Percentiles rank a stretch among this genome's conserved stretches.
Conservation (phyloP, 169 alveolate genomes). For the Eimeria acervulina region DNA sequence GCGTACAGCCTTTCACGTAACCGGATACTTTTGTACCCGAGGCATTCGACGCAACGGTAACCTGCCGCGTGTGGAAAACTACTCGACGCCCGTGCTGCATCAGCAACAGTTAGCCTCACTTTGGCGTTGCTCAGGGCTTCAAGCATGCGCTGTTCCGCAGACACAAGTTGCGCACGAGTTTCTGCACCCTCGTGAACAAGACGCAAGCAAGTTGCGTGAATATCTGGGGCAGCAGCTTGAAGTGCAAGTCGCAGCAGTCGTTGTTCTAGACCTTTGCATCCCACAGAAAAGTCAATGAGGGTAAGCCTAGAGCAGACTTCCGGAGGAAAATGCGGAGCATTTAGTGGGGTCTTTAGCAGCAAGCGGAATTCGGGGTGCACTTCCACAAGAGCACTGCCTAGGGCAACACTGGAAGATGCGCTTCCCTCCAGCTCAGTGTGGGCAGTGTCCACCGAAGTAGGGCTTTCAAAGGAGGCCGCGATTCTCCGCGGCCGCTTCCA, state of each 20-base stretch:
- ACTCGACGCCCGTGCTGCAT: not conserved
- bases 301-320: slow-evolving; percentile 97
- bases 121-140: slow-evolving; percentile 93
- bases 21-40: not conserved
- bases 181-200: slow-evolving; percentile 90
- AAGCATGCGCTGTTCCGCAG: slow-evolving; percentile 94
- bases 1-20: not conserved
- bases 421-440: slow-evolving; percentile 96
- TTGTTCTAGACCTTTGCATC: slow-evolving; percentile 96
- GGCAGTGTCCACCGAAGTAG: slow-evolving; percentile 94
- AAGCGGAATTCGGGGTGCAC: slow-evolving; percentile 72
- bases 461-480: slow-evolving; percentile 92
- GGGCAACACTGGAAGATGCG: slow-evolving; percentile 96
- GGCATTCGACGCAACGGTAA: not conserved
- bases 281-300: slow-evolving; percentile 97
- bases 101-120: slow-evolving; percentile 7
- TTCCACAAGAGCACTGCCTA: slow-evolving; percentile 90
- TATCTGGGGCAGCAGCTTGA: slow-evolving; percentile 77
- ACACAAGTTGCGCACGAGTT: slow-evolving; percentile 85
- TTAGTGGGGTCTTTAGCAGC: slow-evolving; percentile 53
- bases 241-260: slow-evolving; percentile 92
- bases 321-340: slow-evolving; percentile 96
- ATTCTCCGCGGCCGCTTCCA: slow-evolving; percentile 87
- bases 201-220: slow-evolving; percentile 86
- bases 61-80: not conserved